Evolutionary conservation across 345 rosid species (phyloP), one percentile per base, ranked within the genome.

Genomic region (Pelargonium nanum): DNA sequence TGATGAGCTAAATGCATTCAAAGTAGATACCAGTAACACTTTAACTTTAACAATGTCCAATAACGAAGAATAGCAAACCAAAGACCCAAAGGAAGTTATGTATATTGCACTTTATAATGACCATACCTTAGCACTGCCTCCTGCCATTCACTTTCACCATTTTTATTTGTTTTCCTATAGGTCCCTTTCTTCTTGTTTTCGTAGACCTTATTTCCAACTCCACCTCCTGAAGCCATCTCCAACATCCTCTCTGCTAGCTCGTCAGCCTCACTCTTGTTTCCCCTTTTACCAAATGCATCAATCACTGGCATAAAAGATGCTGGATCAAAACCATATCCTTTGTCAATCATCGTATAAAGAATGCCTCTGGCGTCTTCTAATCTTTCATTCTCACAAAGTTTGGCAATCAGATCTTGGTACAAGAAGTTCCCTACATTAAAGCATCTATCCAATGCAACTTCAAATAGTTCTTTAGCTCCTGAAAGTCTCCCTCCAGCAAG

Each of bases 281-380:
- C 97, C 62, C 52, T 69, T 61, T 78, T 75, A 63, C 78, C 75
- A 62, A 85, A 74, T 70, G 83, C 90, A 75, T 93, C 97, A 67
- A 93, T 84, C 69, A 93, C 89, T 52, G 95, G 87, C 90, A 93
- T 84, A 68, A 87, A 84, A 64, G 86, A 71, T 55, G 97, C 92
- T 71, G 91, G 90, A 78, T 87, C 96, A 77, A 89, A 77, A 57
- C 62, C 73, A 67, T 81, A 81, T 70, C 92, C 87, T 70, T 71
- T 84, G 26, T 77, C 81, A 56, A 84, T 79, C 90, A 93, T 74
- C 74, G 68, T 83, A 56, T 65, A 66, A 53, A 93, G 74, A 74
- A 89, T 69, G 59, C 63, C 72, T 67, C 81, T 70, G 61, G 97
- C 92, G 69, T 75, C 78, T 24, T 89, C 87, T 69, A 85, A 48